Evolutionary conservation across 2,329 filamentous ascomycete genomes (phyloP).

Genomic region (Pseudopithomyces maydicus): DNA sequence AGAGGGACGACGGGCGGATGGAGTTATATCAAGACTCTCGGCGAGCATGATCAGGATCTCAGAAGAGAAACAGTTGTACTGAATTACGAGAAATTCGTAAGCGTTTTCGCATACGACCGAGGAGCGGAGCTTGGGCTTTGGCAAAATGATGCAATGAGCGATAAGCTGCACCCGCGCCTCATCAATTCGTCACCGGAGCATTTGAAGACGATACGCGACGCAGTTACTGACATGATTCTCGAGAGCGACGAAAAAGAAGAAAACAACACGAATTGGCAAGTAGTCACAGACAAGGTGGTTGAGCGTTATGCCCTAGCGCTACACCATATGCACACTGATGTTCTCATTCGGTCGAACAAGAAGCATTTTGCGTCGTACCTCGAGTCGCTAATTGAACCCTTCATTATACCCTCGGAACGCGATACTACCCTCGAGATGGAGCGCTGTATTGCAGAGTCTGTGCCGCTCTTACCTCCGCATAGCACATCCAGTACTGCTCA

Average conservation of each 20-base stretch:
- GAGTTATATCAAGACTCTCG: conserved; percentile 48
- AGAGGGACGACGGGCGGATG: conserved; percentile 19
- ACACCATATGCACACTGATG: conserved; percentile 31
- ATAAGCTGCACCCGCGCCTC: conserved; percentile 46
- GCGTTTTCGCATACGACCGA: conserved; percentile 49
- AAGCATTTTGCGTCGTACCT: conserved; percentile 33
- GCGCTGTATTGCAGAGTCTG: conserved; percentile 55
- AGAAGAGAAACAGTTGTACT: conserved; percentile 50
- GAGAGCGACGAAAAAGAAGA: conserved; percentile 22
- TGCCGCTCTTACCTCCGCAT: conserved; percentile 25
- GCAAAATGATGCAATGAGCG: conserved; percentile 35
- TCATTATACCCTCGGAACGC: conserved; percentile 45
- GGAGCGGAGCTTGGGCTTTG: conserved; percentile 46
- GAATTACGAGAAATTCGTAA: conserved; percentile 57
- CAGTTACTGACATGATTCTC: conserved; percentile 53
- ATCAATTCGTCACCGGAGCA: conserved; percentile 36
- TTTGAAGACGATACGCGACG: conserved; percentile 46
- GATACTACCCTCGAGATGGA: conserved; percentile 48
- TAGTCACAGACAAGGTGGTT: conserved; percentile 68
- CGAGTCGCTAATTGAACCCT: conserved; percentile 39
- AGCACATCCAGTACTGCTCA: conserved; percentile 30
- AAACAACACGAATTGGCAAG: conserved; percentile 64
- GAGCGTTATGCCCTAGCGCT: conserved; percentile 65
- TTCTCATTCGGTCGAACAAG: conserved; percentile 21
- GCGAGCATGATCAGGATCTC: conserved; percentile 52